Base-by-base conservation (phyloP, 305 asterid genomes). In the Fraxinus ornus region DNA sequence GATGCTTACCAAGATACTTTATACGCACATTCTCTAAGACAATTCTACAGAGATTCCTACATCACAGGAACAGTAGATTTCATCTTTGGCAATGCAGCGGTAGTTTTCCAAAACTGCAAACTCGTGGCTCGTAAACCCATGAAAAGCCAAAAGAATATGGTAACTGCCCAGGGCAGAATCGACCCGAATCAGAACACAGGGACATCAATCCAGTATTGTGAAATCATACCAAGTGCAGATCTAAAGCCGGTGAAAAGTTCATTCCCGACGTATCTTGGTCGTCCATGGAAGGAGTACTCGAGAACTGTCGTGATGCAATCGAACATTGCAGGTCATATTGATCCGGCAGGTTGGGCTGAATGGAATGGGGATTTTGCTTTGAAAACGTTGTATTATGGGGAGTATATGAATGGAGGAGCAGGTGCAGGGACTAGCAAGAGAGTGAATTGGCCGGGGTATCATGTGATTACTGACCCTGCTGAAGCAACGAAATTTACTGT, bases 71-170 rank as follows among this genome's bases (percentile, higher is more conserved):
- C 94, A 24, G 83, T 91, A 0, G 94, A 91, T 77, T 91, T 84
- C 93, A 87, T 91, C 80, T 90, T 91, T 47, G 95, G 94, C 66
- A 87, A 91, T 68, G 90, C 95, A 0, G 95, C 95, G 0, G 91
- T 87, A 0, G 93, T 91, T 0, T 35, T 91, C 73, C 93, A 91
- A 62, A 88, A 85, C 7, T 86, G 90, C 86, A 62, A 78, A 41
- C 78, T 92, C 1, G 81, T 77, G 47, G 80, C 90, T 26, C 84
- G 91, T 33, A 83, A 81, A 30, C 94, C 93, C 0, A 76, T 79
- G 89, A 15, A 72, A 22, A 19, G 26, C 37, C 95, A 92, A 82
- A 47, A 87, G 76, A 90, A 92, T 90, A 90, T 87, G 92, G 89
- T 89, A 64, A 91, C 95, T 3, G 95, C 95, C 30, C 95, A 90